Percentiles rank a stretch among this genome's conserved stretches.
phyloP scores from a whole-genome alignment of 2,329 filamentous ascomycete species.

The Alternaria metachromatica region DNA sequence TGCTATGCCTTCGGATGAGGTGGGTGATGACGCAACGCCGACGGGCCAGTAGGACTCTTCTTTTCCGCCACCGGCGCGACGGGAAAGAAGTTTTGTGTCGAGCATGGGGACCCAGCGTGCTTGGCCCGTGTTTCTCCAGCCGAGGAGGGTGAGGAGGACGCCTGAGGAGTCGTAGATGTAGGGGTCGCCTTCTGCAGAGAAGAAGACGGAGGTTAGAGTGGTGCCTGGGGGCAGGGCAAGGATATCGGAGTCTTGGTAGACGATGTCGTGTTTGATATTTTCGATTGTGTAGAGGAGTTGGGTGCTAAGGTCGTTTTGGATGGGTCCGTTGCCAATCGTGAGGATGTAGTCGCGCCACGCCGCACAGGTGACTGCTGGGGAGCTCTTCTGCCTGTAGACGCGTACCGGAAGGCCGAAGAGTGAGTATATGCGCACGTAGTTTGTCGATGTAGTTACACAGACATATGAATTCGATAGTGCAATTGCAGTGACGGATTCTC shows the following conservation, averaged over 20 bases:
- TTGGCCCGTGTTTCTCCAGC: slow-evolving; percentile 86
- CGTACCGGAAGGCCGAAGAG: slow-evolving; percentile 89
- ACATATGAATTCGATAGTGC: slow-evolving; percentile 91
- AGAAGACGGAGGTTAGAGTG: slow-evolving; percentile 83
- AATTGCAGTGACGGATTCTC: slow-evolving; percentile 87
- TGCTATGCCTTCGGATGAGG: slow-evolving; percentile 71
- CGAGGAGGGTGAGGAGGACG: slow-evolving; percentile 82
- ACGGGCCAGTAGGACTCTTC: slow-evolving; percentile 94
- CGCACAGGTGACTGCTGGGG: slow-evolving; percentile 88
- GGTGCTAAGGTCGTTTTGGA: slow-evolving; percentile 77
- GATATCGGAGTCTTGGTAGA: slow-evolving; percentile 93
- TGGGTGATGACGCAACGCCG: slow-evolving; percentile 76
- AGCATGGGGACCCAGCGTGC: slow-evolving; percentile 92
- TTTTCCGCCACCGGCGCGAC: slow-evolving; percentile 83
- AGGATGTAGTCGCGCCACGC: slow-evolving; percentile 97
- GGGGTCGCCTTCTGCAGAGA: slow-evolving; percentile 90
- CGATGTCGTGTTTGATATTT: slow-evolving; percentile 90
- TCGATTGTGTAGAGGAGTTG: slow-evolving; percentile 90
- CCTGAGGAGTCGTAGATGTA: slow-evolving; percentile 96
- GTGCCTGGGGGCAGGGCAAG: slow-evolving; percentile 80
- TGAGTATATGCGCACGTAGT: slow-evolving; percentile 92
- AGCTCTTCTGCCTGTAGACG: slow-evolving; percentile 90
- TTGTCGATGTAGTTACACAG: slow-evolving; percentile 82
- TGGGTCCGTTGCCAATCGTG: slow-evolving; percentile 89
- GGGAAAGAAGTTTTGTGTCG: slow-evolving; percentile 83